Percentiles rank a stretch among this genome's conserved stretches.
Conservation (phyloP, 2,329 filamentous ascomycete species). For the Arthrobotrys musiformis region DNA sequence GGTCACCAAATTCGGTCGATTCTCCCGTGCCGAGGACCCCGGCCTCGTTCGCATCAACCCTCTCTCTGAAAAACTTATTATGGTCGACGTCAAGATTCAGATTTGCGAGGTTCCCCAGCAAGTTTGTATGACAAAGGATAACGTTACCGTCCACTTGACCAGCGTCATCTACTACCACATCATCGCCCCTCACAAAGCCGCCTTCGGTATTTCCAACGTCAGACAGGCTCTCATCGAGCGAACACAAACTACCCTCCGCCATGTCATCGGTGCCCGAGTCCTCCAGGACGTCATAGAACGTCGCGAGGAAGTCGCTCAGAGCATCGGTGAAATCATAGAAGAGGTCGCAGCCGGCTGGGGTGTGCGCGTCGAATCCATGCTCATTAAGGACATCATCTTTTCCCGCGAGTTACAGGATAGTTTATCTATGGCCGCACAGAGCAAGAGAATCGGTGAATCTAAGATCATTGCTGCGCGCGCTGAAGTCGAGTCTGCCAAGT, state of each 20-base stretch:
- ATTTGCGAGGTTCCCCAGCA: slow-evolving; percentile 96
- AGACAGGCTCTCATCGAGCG: slow-evolving; percentile 96
- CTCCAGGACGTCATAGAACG: slow-evolving; percentile 98
- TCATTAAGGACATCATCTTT: slow-evolving; percentile 99
- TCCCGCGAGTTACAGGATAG: slow-evolving; percentile 94
- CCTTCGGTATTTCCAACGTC: slow-evolving; percentile 94
- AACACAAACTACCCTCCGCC: slow-evolving; percentile 95
- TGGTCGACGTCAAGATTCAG: slow-evolving; percentile 99
- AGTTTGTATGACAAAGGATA: slow-evolving; percentile 99
- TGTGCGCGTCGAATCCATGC: slow-evolving; percentile 95
- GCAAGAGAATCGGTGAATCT: slow-evolving; percentile 96
- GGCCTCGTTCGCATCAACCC: slow-evolving; percentile 98
- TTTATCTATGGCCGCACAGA: slow-evolving; percentile 97
- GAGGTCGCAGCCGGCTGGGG: slow-evolving; percentile 94
- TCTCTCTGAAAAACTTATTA: slow-evolving; percentile 85
- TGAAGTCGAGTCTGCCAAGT: slow-evolving; percentile 93
- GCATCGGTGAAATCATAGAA: slow-evolving; percentile 96
- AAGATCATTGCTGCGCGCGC: slow-evolving; percentile 98
- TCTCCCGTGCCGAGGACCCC: slow-evolving; percentile 94
- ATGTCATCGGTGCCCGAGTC: slow-evolving; percentile 93
- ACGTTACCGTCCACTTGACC: slow-evolving; percentile 90
- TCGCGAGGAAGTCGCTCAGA: slow-evolving; percentile 94
- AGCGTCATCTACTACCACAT: slow-evolving; percentile 99
- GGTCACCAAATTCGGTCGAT: slow-evolving; percentile 93
- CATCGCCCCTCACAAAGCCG: slow-evolving; percentile 91